Evolutionary conservation across 345 rosid species (phyloP), one percentile per base, ranked within the genome.

Genomic region (Euphorbia lathyris): DNA sequence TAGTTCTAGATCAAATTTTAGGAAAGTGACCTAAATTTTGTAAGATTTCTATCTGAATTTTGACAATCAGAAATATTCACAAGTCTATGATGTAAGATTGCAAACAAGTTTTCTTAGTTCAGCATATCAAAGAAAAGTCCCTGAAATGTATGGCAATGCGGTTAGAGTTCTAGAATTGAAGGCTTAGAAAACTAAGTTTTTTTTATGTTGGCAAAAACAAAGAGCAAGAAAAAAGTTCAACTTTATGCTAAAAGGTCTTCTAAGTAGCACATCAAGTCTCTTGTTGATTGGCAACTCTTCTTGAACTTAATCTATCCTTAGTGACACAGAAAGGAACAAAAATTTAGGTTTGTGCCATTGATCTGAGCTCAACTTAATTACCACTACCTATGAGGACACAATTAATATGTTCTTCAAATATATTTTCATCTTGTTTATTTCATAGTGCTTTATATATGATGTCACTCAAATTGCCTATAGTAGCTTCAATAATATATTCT

Each of bases 351-450:
- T 32, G 2, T 26, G 1, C 19, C 3, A 4, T 56, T 57, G 53
- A 40, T 68, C 63, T 16, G 48, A 68, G 12, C 26, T 56, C 36
- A 16, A 20, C 22, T 58, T 7, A 26, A 57, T 5, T 23, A 25
- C 25, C 30, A 53, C 32, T 16, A 38, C 50, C 29, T 34, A 32
- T 55, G 12, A 12, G 26, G 5, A 10, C 38, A 25, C 42, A 32
- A 42, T 42, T 9, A 13, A 2, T 22, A 16, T 23, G 42, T 57
- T 57, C 16, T 68, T 19, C 1, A 6, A 53, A 42, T 45, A 42
- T 59, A 45, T 32, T n/a, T 7, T 70, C 30, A 53, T 55, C 72
- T 23, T 63, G 64, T 45, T 45, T 60, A 30, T 70, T 47, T 59
- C 16, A 32, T 70, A 30, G 9, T 17, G 14, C 12, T 30, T 34